phyloP scores from a whole-genome alignment of 306 rosid genomes.

The Medicago truncatula region MtrunA17r5.0-ANR NC_053048.1:27836001-27836500 shows the following conservation, averaged over 20 bases:
- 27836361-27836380: slow-evolving; percentile 12
- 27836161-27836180: slow-evolving; percentile 20
- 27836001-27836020: slow-evolving; percentile 49
- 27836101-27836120: slow-evolving; percentile 6
- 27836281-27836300: not conserved
- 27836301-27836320: not conserved
- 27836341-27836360: slow-evolving; percentile 1
- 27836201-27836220: slow-evolving; percentile 33
- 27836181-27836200: slow-evolving; percentile 31
- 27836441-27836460: not conserved
- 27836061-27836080: slow-evolving; percentile 40
- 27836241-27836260: slow-evolving; percentile 3
- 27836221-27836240: slow-evolving; percentile 8
- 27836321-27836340: not conserved
- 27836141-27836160: slow-evolving; percentile 29
- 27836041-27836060: slow-evolving; percentile 34
- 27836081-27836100: slow-evolving; percentile 31
- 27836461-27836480: not conserved
- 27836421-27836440: slow-evolving; percentile 2
- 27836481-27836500: not conserved
- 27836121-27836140: not conserved
- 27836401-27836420: not conserved
- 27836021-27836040: slow-evolving; percentile 43
- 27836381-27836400: not conserved
- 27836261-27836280: not conserved